Percentiles rank a stretch among this genome's conserved stretches.
These are phyloP conservation scores for Brassica balearica DNA, from an alignment of 441 rosid species.

Conservation along the genomic window DNA sequence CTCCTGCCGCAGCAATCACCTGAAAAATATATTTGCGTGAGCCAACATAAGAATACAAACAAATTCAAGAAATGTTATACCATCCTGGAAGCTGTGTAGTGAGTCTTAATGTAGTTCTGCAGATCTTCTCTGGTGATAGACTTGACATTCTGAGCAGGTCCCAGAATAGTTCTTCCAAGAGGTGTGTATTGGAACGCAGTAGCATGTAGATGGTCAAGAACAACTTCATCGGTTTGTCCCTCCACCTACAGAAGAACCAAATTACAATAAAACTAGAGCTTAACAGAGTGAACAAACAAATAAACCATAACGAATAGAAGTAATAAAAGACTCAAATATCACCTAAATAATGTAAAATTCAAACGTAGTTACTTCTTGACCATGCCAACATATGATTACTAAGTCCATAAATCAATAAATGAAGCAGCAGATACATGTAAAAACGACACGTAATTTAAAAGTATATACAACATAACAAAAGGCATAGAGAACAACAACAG, in stretches of 20 bases:
- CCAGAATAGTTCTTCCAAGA: constrained; percentile 94
- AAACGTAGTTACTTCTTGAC: neutral
- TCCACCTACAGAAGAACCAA: constrained; percentile 65
- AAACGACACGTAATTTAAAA: neutral
- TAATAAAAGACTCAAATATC: neutral
- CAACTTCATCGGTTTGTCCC: constrained; percentile 95
- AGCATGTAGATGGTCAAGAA: constrained; percentile 98
- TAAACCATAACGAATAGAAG: neutral
- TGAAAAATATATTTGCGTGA: constrained; percentile 41
- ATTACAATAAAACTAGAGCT: neutral
- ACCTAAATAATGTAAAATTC: neutral
- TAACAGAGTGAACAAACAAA: neutral
- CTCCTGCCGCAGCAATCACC: constrained; percentile 97
- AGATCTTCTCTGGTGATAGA: constrained; percentile 83
- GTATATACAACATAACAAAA: neutral
- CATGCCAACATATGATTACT: neutral
- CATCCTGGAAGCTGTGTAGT: constrained; percentile 99
- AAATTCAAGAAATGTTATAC: constrained; percentile 47
- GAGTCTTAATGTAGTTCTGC: constrained; percentile 85
- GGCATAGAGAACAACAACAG: no score
- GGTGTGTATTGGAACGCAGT: constrained; percentile 93
- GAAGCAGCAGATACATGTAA: neutral
- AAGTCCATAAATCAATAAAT: neutral
- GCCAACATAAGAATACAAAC: constrained; percentile 22
- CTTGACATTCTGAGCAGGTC: constrained; percentile 86